Evolutionary conservation across 257 asterid genomes (phyloP), one percentile per base, ranked within the genome.

Genomic region (Solanum verrucosum): DNA sequence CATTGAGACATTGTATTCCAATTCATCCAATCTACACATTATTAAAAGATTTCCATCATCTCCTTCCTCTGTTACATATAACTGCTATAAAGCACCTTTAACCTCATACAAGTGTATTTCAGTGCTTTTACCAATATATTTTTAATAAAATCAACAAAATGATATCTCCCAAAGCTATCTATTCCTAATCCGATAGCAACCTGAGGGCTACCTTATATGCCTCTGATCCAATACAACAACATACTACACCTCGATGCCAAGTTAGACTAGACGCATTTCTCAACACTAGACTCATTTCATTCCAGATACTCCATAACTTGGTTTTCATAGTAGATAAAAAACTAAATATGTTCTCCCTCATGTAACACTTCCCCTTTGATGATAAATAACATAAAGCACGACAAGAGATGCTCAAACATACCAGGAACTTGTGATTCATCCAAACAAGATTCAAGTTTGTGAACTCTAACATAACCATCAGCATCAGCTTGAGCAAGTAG

Each of bases 401-500:
- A 9, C 21, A 82, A 31, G 29, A 46, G 29, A 8, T 2, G 67
- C 73, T 6, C 44, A 34, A 86, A 37, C 90, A 86, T 89, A 95
- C 98, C 94, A 46, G 21, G 88, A 37, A 78, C 52, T 86, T 88
- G 85, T 27, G 91, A 89, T 84, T 83, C 90, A 52, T 86, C 92
- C 3, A 92, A 86, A 87, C 89, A 85, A 84, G 74, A 33, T 63
- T 90, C 93, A 89, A 96, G 92, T 42, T 90, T 83, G 85, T 94
- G 94, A 91, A 96, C 84, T 93, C 92, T 92, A 59, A 94, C 90
- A 91, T 74, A 91, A 73, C 99, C 99, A 89, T 95, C 96, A 87
- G 99, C 99, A 92, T 96, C 99, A 83, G 99, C 99, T 91, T 97
- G 99, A 91, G 98, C 98, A 89, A 97, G 98, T 92, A 94, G 89